A percentile compares a stretch with the other conserved stretches of the same genome.
phyloP scores from a whole-genome alignment of 129 eudicot genomes.

The Centaurea solstitialis region DNA sequence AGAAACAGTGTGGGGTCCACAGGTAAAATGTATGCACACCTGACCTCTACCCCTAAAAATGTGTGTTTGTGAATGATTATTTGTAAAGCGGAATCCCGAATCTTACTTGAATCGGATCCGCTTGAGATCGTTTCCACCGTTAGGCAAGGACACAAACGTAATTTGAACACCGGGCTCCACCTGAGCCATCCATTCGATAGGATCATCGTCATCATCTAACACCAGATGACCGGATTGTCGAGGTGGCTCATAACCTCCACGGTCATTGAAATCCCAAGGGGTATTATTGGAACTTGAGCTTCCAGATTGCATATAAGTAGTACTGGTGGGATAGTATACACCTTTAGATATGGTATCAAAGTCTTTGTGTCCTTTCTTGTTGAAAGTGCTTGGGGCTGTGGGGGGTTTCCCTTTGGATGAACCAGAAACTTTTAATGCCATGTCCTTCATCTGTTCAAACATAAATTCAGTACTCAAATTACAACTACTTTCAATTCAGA shows the following conservation, averaged over 20 bases:
- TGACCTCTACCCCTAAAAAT: not conserved
- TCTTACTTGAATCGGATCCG: slow-evolving; percentile 91
- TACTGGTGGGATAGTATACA: slow-evolving; percentile 39
- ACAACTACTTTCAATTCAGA: not conserved
- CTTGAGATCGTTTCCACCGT: slow-evolving; percentile 90
- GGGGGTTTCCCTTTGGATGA: slow-evolving; percentile 56
- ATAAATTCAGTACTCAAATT: slow-evolving; percentile 14
- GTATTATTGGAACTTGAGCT: slow-evolving; percentile 63
- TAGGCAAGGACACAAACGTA: slow-evolving; percentile 83
- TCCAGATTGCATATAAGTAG: slow-evolving; percentile 44
- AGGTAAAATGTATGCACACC: not conserved
- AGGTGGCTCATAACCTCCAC: slow-evolving; percentile 53
- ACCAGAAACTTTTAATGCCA: slow-evolving; percentile 75
- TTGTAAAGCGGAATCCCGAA: not conserved
- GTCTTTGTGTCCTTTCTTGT: slow-evolving; percentile 58
- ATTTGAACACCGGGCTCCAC: slow-evolving; percentile 98
- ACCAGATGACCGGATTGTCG: slow-evolving; percentile 63
- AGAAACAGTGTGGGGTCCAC: no score
- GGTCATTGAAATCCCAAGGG: slow-evolving; percentile 69
- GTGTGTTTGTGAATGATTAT: not conserved
- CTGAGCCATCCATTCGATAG: slow-evolving; percentile 95
- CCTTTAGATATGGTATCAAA: slow-evolving; percentile 63
- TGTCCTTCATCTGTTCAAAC: slow-evolving; percentile 73
- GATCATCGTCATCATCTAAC: slow-evolving; percentile 77
- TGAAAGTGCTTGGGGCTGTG: slow-evolving; percentile 46